Evolutionary conservation across 148 eudicot species (phyloP).

Genomic region (Camellia sinensis): DNA sequence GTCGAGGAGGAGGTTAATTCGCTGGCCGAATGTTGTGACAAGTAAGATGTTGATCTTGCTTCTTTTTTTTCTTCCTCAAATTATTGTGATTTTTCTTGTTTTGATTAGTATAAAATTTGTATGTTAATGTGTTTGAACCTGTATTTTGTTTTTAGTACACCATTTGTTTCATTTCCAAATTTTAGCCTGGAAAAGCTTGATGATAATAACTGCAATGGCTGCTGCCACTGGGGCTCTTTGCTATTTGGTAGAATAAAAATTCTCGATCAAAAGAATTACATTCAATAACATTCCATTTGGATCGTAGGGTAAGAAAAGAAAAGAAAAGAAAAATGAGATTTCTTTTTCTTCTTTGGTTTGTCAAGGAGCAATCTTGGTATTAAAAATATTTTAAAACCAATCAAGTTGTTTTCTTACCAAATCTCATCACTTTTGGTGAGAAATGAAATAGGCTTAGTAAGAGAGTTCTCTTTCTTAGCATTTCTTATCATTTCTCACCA

Average conservation of each 20-base stretch:
- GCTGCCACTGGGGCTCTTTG: not conserved
- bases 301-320: too few relatives aligned
- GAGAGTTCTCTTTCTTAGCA: too few relatives aligned
- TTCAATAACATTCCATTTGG: not conserved
- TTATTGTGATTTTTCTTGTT: not conserved
- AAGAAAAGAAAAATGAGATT: too few relatives aligned
- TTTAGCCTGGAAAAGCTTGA: not conserved
- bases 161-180: not conserved
- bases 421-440: too few relatives aligned
- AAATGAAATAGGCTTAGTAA: too few relatives aligned
- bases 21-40: slow-evolving; percentile 86
- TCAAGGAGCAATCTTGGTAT: too few relatives aligned
- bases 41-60: slow-evolving; percentile 37
- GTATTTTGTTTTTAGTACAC: not conserved
- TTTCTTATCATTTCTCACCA: too few relatives aligned
- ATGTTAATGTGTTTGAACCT: not conserved
- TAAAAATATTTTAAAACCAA: too few relatives aligned
- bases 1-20: slow-evolving; percentile 97
- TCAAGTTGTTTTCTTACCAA: too few relatives aligned
- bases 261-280: too few relatives aligned
- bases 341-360: too few relatives aligned
- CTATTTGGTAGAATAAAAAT: not conserved
- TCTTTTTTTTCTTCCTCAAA: not conserved
- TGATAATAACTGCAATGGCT: not conserved
- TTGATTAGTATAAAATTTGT: not conserved